Evolutionary conservation across 306 rosid genomes (phyloP), one percentile per base, ranked within the genome.

Genomic region (Fagus sylvatica): DNA sequence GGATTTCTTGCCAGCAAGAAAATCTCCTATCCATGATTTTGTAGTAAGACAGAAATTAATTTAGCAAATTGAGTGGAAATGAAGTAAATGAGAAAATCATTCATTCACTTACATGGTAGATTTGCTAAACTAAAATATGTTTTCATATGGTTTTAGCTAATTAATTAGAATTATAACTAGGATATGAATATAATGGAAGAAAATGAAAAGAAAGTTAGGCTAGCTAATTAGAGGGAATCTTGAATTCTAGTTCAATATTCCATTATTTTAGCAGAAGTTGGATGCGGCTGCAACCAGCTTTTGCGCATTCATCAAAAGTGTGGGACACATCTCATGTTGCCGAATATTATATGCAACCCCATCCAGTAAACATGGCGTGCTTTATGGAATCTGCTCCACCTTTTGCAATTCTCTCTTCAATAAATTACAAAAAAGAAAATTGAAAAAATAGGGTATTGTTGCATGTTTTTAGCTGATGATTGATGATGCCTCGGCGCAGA

Each of bases 341-440:
- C 33, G 49, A 66, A 65, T 65, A 30, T 39, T 37, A 65, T 6
- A 65, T 39, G 71, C 46, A 17, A n/a, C 71, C 32, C 5, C 33
- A 16, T 66, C 71, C 71, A 43, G 36, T 22, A 69, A 43, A 69
- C 73, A 69, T 28, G 73, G 56, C 56, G 39, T 69, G 34, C 73
- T 69, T 30, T 43, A 41, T 41, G 73, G 73, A 28, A 69, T 53
- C 56, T 28, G 56, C 40, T 69, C 73, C 15, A 9, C n/a, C 19
- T 69, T 43, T 43, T 69, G 19, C 53, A 22, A 19, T 43, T 9
- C 34, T 69, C 34, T 69, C 4, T n/a, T 10, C 73, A 46, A 69
- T 41, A 42, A 17, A 42, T 69, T 69, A 39, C 16, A 22, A 43
- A 4, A 28, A 22, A 19, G 15, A 12, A 12, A 34, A 64, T 2